These are phyloP conservation scores for Pleurotus giganteus DNA, from an alignment of 768 basidiomycete species.

Conservation along the genomic window DNA sequence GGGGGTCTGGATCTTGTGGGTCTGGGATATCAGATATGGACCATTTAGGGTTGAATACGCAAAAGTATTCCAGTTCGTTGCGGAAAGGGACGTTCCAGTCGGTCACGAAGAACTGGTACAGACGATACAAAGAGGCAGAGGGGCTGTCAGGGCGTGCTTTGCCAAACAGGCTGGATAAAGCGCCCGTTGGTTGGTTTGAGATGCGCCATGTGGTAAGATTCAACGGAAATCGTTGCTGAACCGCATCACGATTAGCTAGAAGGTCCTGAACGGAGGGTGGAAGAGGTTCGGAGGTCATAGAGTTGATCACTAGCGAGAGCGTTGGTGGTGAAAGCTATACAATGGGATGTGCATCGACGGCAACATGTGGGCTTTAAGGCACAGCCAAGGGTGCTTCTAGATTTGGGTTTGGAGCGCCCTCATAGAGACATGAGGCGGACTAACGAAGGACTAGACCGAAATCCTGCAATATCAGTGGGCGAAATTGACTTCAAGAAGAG, in stretches of 20 bases:
- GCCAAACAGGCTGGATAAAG: not conserved
- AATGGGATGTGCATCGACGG: not conserved
- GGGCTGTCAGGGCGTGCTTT: constrained; percentile 14
- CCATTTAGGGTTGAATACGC: constrained; percentile 16
- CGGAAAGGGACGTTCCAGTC: constrained; percentile 15
- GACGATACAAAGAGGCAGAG: constrained; percentile 20
- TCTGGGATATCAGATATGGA: constrained; percentile 18
- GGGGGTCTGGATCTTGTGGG: constrained; percentile 17
- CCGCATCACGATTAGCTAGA: not conserved
- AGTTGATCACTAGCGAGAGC: not conserved
- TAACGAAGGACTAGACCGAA: not conserved
- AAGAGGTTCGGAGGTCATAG: not conserved
- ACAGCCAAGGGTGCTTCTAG: not conserved
- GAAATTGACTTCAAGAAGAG: too few relatives aligned
- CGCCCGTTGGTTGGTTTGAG: not conserved
- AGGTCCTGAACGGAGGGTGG: not conserved
- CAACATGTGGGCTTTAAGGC: not conserved
- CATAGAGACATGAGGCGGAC: not conserved
- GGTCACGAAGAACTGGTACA: constrained; percentile 20
- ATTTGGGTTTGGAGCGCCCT: not conserved
- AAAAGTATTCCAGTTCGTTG: constrained; percentile 18
- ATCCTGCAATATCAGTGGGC: too few relatives aligned
- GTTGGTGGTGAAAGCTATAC: not conserved
- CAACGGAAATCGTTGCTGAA: not conserved
- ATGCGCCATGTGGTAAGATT: not conserved